Evolutionary conservation across 148 eudicot genomes (phyloP).

Genomic region (Chenopodium formosanum): DNA sequence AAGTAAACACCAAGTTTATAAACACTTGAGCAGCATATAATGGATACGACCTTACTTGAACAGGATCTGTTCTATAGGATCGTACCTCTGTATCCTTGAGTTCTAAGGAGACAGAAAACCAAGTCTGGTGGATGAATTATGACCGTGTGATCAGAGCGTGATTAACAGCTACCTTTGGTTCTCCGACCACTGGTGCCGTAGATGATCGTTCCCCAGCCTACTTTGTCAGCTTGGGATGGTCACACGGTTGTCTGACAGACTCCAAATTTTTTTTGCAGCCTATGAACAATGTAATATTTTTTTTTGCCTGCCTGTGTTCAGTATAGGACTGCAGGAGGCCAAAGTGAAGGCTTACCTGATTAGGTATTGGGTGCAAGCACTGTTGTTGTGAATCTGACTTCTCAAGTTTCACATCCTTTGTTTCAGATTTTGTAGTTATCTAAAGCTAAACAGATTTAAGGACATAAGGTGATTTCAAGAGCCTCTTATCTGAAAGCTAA

Average conservation of each 20-base stretch:
- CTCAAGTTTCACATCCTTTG: neutral
- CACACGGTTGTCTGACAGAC: constrained; percentile 8
- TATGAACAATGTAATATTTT: too few relatives aligned
- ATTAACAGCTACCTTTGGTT: neutral
- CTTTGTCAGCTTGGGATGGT: neutral
- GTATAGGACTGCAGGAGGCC: too few relatives aligned
- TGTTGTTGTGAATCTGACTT: neutral
- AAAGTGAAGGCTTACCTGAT: neutral
- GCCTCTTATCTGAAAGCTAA: too few relatives aligned
- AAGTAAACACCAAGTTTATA: too few relatives aligned
- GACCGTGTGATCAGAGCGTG: constrained; percentile 11
- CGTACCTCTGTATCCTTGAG: neutral
- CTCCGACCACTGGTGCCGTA: neutral
- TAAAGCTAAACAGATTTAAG: neutral
- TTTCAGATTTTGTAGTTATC: neutral
- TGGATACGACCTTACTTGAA: neutral
- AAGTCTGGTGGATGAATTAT: neutral
- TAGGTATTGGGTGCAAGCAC: neutral
- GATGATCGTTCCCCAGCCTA: constrained; percentile 1
- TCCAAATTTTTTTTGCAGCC: neutral
- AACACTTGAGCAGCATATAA: too few relatives aligned
- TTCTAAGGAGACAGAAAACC: neutral
- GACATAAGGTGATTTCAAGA: too few relatives aligned
- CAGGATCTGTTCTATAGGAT: neutral
- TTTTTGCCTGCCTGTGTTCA: too few relatives aligned